Evolutionary conservation across 1,284 basidiomycete species (phyloP).

Genomic region (Puccinia triticina): DNA sequence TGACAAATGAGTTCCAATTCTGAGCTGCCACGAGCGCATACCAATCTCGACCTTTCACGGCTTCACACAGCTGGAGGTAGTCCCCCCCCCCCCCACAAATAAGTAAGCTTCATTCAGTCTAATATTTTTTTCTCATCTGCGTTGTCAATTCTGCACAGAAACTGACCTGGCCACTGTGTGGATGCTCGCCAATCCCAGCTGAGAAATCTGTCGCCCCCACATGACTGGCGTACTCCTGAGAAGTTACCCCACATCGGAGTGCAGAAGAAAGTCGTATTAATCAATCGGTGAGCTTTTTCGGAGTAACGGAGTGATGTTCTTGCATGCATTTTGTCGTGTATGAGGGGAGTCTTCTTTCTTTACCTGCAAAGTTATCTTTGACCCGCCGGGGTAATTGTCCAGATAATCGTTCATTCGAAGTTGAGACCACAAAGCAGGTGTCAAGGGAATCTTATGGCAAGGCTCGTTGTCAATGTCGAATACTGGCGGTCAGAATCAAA

Average conservation of each 20-base stretch:
- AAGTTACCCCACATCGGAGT: not conserved
- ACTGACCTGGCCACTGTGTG: conserved; percentile 44
- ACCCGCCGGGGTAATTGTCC: conserved; percentile 43
- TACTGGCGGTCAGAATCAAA: not conserved
- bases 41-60: conserved; percentile 48
- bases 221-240: conserved; percentile 39
- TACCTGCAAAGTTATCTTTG: conserved; percentile 39
- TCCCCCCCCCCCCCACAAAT: not conserved
- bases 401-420: conserved; percentile 48
- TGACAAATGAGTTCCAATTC: conserved; percentile 51
- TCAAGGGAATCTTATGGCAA: conserved; percentile 35
- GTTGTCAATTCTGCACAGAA: not conserved
- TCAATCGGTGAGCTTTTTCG: not conserved
- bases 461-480: conserved; percentile 30
- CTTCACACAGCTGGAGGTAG: conserved; percentile 29
- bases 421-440: conserved; percentile 32
- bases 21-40: conserved; percentile 48
- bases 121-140: not conserved
- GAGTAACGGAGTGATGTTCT: not conserved
- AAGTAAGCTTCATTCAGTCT: not conserved
- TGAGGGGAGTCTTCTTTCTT: not conserved
- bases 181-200: conserved; percentile 46
- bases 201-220: conserved; percentile 48
- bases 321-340: not conserved
- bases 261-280: not conserved